Base-by-base conservation (phyloP, 2,329 filamentous ascomycete species). In the Ascochyta fabae region DNA sequence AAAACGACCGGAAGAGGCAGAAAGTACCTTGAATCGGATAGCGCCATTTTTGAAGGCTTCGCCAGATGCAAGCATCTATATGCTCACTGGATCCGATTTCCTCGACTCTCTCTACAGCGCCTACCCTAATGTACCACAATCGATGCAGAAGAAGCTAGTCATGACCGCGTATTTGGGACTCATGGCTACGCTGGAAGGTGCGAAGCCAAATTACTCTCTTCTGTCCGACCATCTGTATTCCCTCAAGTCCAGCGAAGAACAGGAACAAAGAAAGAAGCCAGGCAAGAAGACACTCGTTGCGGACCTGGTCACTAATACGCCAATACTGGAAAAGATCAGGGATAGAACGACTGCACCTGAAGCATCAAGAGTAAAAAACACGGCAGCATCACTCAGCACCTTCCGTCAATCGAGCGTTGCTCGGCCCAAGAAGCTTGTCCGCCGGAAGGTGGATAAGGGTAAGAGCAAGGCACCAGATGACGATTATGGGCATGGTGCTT, bases 61-160 rank as follows among this genome's bases (percentile, higher is more conserved):
- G 5, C 79, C 85, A 0, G 78, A 81, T 23, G 77, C 77, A 40
- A 84, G 82, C 27, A 74, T 78, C 6, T 80, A 90, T 63, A 88
- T 96, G 66, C 84, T 96, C 64, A 89, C 89, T 0, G 94, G 94
- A 1, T 92, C 90, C 46, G 94, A 97, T 75, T 94, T 95, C 65
- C 76, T 96, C 19, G 94, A 97, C 71, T 86, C 89, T 0, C 81
- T 96, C 12, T 80, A 86, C 34, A 78, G 79, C 45, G 87, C 87
- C 58, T 93, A 88, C 74, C 82, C 79, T 44, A 82, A 88, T 53
- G 86, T 85, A 73, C 85, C 87, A 53, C 83, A 84, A 22, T 62
- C 70, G 16, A 81, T 92, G 39, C 85, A 87, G 55, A 89, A 85
- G 60, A 82, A 84, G 15, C 83, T 96, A 27, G 82, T 93, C 42